phyloP scores from a whole-genome alignment of 1,139 yeast genomes.

The Blastobotrys capitulatus region DNA sequence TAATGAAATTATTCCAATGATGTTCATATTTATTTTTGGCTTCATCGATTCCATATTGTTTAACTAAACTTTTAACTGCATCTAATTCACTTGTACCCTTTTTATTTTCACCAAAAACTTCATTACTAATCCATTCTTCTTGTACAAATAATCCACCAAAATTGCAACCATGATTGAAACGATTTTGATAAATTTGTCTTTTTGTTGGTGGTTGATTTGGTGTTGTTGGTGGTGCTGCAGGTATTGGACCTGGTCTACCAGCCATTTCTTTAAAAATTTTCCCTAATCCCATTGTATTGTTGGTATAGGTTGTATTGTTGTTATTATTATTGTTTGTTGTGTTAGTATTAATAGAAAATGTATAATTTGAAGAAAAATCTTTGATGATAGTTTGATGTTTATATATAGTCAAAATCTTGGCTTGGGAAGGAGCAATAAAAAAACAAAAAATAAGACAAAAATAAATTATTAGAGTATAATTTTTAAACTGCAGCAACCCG shows the following conservation, averaged over 20 bases:
- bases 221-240: constrained; percentile 32
- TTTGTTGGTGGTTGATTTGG: constrained; percentile 38
- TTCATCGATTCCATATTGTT: constrained; percentile 47
- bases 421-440: neutral
- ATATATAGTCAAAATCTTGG: neutral
- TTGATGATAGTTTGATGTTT: neutral
- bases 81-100: constrained; percentile 63
- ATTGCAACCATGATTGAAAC: constrained; percentile 80
- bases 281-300: constrained; percentile 11
- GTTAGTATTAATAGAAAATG: neutral
- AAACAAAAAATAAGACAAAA: too few species aligned
- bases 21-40: constrained; percentile 53
- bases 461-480: too few species aligned
- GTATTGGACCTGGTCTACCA: constrained; percentile 9
- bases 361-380: neutral
- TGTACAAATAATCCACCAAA: constrained; percentile 78
- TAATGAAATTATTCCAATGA: constrained; percentile 66
- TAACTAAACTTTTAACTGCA: constrained; percentile 50
- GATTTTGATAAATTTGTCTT: constrained; percentile 54
- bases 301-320: neutral
- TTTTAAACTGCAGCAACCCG: neutral
- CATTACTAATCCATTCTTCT: constrained; percentile 52
- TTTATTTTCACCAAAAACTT: constrained; percentile 45
- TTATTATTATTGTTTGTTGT: neutral
- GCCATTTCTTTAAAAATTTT: constrained; percentile 6